Conservation (phyloP, 257 asterid species). For the Datura wrightii region DNA sequence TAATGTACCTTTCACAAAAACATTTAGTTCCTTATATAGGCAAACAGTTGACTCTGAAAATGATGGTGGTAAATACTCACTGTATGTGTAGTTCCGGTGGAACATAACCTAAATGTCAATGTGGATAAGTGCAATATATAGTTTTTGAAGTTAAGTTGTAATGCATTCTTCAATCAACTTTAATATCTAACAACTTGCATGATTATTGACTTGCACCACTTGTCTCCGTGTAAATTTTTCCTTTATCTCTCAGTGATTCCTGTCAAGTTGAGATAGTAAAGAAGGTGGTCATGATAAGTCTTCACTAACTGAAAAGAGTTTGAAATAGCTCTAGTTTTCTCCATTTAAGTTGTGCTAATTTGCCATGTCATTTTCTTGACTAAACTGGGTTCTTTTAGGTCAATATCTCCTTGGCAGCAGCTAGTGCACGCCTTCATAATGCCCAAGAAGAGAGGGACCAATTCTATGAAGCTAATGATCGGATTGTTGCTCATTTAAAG, state of each 20-base stretch:
- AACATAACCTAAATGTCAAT: not conserved
- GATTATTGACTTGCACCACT: not conserved
- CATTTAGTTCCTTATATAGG: not conserved
- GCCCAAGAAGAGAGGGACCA: constrained; percentile 92
- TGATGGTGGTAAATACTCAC: not conserved
- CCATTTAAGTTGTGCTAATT: constrained; percentile 8
- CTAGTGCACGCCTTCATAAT: constrained; percentile 82
- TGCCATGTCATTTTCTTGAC: not conserved
- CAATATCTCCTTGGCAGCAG: constrained; percentile 84
- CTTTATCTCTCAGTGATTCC: not conserved
- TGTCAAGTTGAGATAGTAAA: constrained; percentile 1
- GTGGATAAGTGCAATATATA: not conserved
- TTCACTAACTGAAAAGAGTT: constrained; percentile 3
- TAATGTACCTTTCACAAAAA: constrained; percentile 1
- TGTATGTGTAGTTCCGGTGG: constrained; percentile 25
- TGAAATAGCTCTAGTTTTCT: not conserved
- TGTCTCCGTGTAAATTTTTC: not conserved
- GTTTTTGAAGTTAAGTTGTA: constrained; percentile 13
- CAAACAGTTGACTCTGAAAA: not conserved
- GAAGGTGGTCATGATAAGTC: constrained; percentile 4
- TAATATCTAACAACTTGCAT: not conserved
- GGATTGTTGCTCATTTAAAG: constrained; percentile 86
- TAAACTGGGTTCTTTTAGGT: constrained; percentile 52
- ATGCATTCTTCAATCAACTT: constrained; percentile 15
- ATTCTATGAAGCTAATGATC: constrained; percentile 96